phyloP scores from a whole-genome alignment of 441 rosid species.

The Syzygium syzygioides region DNA sequence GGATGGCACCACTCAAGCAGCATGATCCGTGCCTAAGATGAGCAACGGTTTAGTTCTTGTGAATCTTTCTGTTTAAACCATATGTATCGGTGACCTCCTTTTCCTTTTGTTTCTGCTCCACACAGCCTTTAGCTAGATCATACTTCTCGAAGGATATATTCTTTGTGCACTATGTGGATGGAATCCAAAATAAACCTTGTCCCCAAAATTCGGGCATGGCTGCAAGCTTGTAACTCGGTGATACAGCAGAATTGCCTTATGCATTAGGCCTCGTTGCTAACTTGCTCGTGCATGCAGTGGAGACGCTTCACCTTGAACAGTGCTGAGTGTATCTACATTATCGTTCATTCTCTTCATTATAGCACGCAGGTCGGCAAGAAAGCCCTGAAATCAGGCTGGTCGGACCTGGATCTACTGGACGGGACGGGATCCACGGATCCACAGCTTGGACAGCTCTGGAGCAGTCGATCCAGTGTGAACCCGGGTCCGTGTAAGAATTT shows the following conservation, averaged over 20 bases:
- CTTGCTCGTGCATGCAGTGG: not conserved
- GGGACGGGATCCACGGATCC: not conserved
- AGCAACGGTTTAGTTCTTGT: not conserved
- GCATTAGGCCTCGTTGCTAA: not conserved
- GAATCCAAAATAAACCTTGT: not conserved
- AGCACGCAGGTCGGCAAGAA: not conserved
- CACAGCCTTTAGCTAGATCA: not conserved
- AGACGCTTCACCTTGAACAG: not conserved
- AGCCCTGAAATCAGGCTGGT: not conserved
- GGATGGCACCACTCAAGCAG: conserved; percentile 54
- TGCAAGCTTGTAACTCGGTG: not conserved
- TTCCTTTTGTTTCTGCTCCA: not conserved
- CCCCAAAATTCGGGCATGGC: not conserved
- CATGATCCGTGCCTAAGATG: conserved; percentile 20
- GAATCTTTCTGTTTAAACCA: not conserved
- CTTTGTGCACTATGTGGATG: not conserved
- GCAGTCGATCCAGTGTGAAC: not conserved
- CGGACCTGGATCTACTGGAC: not conserved
- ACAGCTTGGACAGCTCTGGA: not conserved
- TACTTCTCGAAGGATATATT: not conserved
- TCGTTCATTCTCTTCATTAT: not conserved
- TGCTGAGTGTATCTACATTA: not conserved
- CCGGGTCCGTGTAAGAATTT: not conserved
- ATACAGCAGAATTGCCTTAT: not conserved
- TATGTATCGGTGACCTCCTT: not conserved